phyloP scores from a whole-genome alignment of 352 stramenopile genomes.

The Globisporangium sylvaticum region DNA sequence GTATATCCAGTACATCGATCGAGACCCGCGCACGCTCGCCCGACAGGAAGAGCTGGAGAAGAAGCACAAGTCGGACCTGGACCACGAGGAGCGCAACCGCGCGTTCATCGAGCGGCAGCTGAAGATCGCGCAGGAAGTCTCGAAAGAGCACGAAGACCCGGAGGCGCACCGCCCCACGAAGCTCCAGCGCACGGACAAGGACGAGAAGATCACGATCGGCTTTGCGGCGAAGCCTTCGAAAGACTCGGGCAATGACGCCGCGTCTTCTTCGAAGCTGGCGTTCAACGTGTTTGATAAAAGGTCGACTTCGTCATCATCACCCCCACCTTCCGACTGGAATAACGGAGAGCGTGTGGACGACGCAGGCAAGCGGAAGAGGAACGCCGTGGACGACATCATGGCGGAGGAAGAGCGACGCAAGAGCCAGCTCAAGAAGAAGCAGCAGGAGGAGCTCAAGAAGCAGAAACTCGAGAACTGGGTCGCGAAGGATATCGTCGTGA shows the following conservation, averaged over 20 bases:
- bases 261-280: not conserved
- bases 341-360: constrained; percentile 9
- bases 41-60: constrained; percentile 85
- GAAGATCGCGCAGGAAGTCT: constrained; percentile 47
- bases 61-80: constrained; percentile 87
- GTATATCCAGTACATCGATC: constrained; percentile 96
- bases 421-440: constrained; percentile 28
- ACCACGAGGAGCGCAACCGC: constrained; percentile 85
- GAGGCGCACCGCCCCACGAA: constrained; percentile 54
- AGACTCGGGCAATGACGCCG: constrained; percentile 13
- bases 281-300: constrained; percentile 17
- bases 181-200: constrained; percentile 43
- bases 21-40: constrained; percentile 89
- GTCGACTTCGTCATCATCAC: not conserved
- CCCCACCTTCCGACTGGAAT: not conserved
- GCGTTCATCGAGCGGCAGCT: constrained; percentile 76
- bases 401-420: constrained; percentile 49
- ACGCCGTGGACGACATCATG: constrained; percentile 52
- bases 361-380: constrained; percentile 24
- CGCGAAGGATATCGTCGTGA: constrained; percentile 88
- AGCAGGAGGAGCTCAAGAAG: constrained; percentile 34
- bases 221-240: constrained; percentile 26
- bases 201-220: constrained; percentile 41
- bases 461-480: constrained; percentile 90
- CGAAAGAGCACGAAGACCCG: constrained; percentile 21